Conservation (phyloP, 371 early-diverging fungal species). For the Rhizomucor pusillus region DNA sequence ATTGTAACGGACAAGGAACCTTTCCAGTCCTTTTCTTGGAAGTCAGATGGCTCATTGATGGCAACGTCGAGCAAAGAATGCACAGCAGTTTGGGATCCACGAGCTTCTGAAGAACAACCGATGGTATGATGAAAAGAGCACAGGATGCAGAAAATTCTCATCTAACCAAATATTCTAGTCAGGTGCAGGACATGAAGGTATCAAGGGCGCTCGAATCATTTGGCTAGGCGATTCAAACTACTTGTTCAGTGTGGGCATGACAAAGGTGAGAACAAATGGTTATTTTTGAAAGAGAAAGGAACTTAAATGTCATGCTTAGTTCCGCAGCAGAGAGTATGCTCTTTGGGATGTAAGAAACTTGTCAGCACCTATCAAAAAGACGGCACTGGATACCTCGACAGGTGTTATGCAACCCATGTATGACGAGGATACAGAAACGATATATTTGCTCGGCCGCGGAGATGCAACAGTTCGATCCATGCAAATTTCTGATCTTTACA, state of each 20-base stretch:
- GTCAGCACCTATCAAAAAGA: constrained; percentile 46
- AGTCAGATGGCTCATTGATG: constrained; percentile 60
- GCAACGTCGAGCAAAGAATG: constrained; percentile 56
- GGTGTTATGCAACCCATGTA: constrained; percentile 68
- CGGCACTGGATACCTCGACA: constrained; percentile 59
- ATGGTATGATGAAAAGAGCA: neutral
- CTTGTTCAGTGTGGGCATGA: constrained; percentile 68
- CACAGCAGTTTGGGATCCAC: constrained; percentile 64
- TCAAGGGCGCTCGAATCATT: constrained; percentile 62
- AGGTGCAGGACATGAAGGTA: constrained; percentile 56
- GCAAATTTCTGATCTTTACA: constrained; percentile 45
- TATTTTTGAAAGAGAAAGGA: neutral
- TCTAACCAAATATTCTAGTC: constrained; percentile 23
- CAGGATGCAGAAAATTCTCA: neutral
- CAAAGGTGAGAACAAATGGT: constrained; percentile 31
- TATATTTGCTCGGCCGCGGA: constrained; percentile 69
- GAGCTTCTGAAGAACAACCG: constrained; percentile 22
- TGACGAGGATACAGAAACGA: constrained; percentile 74
- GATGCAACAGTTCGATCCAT: constrained; percentile 68
- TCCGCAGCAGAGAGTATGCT: constrained; percentile 64
- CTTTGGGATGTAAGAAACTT: constrained; percentile 74
- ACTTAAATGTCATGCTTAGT: constrained; percentile 10
- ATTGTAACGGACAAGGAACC: constrained; percentile 15
- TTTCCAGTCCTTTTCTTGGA: constrained; percentile 59
- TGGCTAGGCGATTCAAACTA: constrained; percentile 67